phyloP scores from a whole-genome alignment of 106 monocot genomes.

The Dendrobium catenatum region DNA sequence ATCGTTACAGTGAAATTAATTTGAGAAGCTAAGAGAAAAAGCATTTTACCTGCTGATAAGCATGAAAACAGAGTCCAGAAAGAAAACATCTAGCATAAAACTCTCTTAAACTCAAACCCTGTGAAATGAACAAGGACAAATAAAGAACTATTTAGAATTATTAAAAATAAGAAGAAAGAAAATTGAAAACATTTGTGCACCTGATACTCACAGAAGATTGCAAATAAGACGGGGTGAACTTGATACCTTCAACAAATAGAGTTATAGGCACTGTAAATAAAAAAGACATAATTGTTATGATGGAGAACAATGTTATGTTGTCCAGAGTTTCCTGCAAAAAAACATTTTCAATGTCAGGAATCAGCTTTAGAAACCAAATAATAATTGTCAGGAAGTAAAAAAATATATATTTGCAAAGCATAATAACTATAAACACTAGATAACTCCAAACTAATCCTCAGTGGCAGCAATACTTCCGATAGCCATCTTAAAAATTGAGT shows the following conservation, averaged over 20 bases:
- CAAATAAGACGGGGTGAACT: slow-evolving; percentile 51
- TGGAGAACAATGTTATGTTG: slow-evolving; percentile 67
- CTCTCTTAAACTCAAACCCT: slow-evolving; percentile 70
- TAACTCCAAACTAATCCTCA: neutral
- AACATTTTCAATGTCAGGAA: neutral
- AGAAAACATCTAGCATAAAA: slow-evolving; percentile 55
- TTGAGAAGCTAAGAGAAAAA: neutral
- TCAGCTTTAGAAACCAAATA: neutral
- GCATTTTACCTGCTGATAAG: slow-evolving; percentile 75
- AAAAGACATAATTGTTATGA: slow-evolving; percentile 70
- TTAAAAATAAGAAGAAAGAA: neutral
- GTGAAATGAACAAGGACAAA: neutral
- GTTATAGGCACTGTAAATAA: slow-evolving; percentile 50
- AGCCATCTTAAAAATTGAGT: too few relatives aligned
- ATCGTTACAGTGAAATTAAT: neutral
- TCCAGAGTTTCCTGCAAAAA: slow-evolving; percentile 63
- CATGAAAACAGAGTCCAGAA: slow-evolving; percentile 72
- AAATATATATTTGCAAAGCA: neutral
- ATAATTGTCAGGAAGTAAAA: neutral
- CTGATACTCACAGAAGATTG: slow-evolving; percentile 53
- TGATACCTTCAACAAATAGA: slow-evolving; percentile 53
- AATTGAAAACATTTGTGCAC: neutral
- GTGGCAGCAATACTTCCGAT: too few relatives aligned
- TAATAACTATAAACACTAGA: neutral
- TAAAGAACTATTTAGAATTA: neutral